phyloP scores from a whole-genome alignment of 2,329 filamentous ascomycete genomes.

The Hymenoscyphus salicellus region DNA sequence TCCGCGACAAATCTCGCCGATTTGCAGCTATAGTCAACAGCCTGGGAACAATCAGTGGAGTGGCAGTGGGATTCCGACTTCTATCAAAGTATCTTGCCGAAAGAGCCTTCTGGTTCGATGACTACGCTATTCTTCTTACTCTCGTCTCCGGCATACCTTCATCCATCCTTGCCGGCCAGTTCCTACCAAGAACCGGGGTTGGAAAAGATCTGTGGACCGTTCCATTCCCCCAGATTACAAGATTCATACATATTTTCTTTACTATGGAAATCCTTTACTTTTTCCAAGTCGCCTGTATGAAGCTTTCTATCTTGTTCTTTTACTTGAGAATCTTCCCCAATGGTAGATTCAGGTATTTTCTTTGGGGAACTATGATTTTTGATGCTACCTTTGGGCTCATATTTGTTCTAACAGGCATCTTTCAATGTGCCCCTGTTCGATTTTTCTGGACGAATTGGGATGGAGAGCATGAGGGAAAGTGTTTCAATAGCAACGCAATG shows the following conservation, averaged over 20 bases:
- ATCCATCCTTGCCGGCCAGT: neutral
- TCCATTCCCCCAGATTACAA: conserved; percentile 4
- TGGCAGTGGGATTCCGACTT: conserved; percentile 30
- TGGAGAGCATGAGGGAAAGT: conserved; percentile 44
- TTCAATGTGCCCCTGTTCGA: conserved; percentile 50
- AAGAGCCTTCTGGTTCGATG: conserved; percentile 1
- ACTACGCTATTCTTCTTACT: conserved; percentile 1
- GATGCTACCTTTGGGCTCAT: conserved; percentile 40
- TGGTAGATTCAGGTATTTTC: conserved; percentile 37
- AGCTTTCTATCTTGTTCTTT: conserved; percentile 35
- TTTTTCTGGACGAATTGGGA: conserved; percentile 55
- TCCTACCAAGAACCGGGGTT: conserved; percentile 2
- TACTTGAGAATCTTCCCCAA: conserved; percentile 53
- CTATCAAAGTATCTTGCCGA: neutral
- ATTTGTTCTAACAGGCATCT: conserved; percentile 40
- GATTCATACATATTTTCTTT: conserved; percentile 8
- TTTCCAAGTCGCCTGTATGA: conserved; percentile 1
- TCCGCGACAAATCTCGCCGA: neutral
- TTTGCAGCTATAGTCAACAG: neutral
- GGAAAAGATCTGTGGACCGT: conserved; percentile 13
- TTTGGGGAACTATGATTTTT: conserved; percentile 47
- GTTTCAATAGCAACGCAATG: conserved; percentile 47
- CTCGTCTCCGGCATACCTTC: neutral
- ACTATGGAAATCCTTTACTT: conserved; percentile 10
- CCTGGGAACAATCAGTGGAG: neutral